Conservation (phyloP, 192 early-diverging fungal genomes). For the Entomortierella lignicola region DNA sequence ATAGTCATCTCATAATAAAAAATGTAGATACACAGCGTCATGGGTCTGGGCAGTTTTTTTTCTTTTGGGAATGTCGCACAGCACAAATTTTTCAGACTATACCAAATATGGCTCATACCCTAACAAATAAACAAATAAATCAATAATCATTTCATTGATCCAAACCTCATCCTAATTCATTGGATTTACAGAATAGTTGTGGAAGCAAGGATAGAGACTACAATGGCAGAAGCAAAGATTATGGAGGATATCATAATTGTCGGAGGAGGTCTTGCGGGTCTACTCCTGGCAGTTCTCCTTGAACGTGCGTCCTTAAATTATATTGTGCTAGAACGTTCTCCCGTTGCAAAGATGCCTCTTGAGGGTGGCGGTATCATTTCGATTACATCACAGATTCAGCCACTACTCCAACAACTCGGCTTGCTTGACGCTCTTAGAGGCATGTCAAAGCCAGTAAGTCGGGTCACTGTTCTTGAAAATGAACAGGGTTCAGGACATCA, state of each 20-base stretch:
- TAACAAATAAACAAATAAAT: too few relatives aligned
- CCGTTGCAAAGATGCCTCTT: slow-evolving; percentile 19
- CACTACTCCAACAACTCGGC: slow-evolving; percentile 24
- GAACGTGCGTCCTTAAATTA: slow-evolving; percentile 20
- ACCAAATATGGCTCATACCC: too few relatives aligned
- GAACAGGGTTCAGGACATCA: neutral
- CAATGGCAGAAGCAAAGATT: too few relatives aligned
- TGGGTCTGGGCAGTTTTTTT: too few relatives aligned
- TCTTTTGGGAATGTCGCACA: too few relatives aligned
- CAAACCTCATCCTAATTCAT: too few relatives aligned
- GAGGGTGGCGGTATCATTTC: slow-evolving; percentile 34
- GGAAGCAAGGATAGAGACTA: too few relatives aligned
- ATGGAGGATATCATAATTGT: slow-evolving; percentile 39
- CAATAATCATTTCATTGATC: too few relatives aligned
- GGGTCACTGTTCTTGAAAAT: slow-evolving; percentile 13
- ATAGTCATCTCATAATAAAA: too few relatives aligned
- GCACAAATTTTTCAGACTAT: too few relatives aligned
- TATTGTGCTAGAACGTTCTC: slow-evolving; percentile 17
- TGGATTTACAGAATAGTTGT: too few relatives aligned
- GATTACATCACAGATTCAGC: slow-evolving; percentile 35
- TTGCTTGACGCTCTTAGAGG: slow-evolving; percentile 1
- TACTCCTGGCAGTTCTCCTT: slow-evolving; percentile 17
- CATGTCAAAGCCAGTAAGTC: slow-evolving; percentile 13
- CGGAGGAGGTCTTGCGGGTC: slow-evolving; percentile 24
- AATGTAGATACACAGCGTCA: too few relatives aligned